Evolutionary conservation across 768 basidiomycete genomes (phyloP).

Genomic region (Tephrocybe sp.): DNA sequence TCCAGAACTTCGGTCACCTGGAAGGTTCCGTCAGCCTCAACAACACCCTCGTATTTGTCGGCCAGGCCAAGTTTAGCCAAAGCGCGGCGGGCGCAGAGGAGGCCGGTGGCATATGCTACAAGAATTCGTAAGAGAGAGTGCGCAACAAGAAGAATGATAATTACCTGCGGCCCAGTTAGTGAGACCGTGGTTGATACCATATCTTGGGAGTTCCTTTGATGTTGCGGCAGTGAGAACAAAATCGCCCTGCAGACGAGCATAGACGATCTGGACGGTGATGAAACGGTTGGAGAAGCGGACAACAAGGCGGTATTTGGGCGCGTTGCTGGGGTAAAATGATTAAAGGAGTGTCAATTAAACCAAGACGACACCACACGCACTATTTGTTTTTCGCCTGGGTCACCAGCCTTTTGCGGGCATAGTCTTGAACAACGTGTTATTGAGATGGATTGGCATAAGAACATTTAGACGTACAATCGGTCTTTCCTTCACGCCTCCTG

Average conservation of each 20-base stretch:
- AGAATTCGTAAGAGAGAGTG: constrained; percentile 3
- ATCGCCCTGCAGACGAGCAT: constrained; percentile 97
- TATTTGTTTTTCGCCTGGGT: constrained; percentile 99
- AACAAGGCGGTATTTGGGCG: constrained; percentile 97
- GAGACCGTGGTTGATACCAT: constrained; percentile 97
- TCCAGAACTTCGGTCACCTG: constrained; percentile 82
- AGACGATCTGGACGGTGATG: constrained; percentile 93
- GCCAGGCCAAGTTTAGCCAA: constrained; percentile 93
- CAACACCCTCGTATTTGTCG: constrained; percentile 95
- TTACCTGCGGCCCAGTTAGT: constrained; percentile 98
- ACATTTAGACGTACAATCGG: constrained; percentile 72
- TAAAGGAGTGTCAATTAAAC: background rate
- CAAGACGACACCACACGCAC: constrained; percentile 37
- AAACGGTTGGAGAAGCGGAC: constrained; percentile 99
- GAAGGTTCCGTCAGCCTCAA: constrained; percentile 88
- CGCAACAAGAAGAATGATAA: constrained; percentile 16
- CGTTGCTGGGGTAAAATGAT: constrained; percentile 60
- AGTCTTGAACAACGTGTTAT: constrained; percentile 56
- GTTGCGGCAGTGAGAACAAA: constrained; percentile 87
- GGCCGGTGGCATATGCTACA: constrained; percentile 93
- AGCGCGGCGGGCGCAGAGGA: constrained; percentile 92
- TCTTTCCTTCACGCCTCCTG: constrained; percentile 96
- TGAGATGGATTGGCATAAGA: constrained; percentile 8
- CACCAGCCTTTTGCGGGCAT: constrained; percentile 95
- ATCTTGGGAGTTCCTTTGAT: constrained; percentile 90